Percentiles rank a stretch among this genome's conserved stretches.
phyloP scores from a whole-genome alignment of 1,139 yeast species.

The Yarrowia galli region DNA sequence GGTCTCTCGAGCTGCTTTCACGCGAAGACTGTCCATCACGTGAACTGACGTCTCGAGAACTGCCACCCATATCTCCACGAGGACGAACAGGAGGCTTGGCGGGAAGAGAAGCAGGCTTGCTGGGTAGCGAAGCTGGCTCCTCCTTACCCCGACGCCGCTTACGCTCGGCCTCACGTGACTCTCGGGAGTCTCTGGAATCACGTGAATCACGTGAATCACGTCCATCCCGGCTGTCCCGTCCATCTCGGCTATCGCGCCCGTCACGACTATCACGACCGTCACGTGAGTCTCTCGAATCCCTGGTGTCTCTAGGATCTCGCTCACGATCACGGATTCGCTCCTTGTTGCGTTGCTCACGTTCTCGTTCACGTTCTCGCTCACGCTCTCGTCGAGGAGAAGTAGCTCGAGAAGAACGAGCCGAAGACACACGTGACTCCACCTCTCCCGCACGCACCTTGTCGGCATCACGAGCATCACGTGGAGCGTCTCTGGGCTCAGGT shows the following conservation, averaged over 20 bases:
- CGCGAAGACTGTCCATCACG: neutral
- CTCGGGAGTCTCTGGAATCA: slow-evolving; percentile 4
- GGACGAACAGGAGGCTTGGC: slow-evolving; percentile 9
- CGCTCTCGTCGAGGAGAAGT: slow-evolving; percentile 27
- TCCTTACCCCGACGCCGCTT: slow-evolving; percentile 7
- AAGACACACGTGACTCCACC: slow-evolving; percentile 5
- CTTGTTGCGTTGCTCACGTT: slow-evolving; percentile 27
- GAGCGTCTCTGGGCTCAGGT: neutral
- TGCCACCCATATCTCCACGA: neutral
- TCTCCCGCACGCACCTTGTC: slow-evolving; percentile 30
- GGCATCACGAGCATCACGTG: neutral
- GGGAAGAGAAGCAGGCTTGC: slow-evolving; percentile 2
- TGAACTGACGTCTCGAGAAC: neutral
- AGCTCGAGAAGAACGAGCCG: slow-evolving; percentile 32
- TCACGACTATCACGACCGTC: neutral
- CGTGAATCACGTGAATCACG: slow-evolving; percentile 39
- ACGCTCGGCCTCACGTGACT: neutral
- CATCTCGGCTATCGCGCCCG: neutral
- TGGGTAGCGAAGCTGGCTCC: slow-evolving; percentile 1
- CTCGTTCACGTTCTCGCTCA: slow-evolving; percentile 15
- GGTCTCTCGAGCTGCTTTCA: neutral
- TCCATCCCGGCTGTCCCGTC: slow-evolving; percentile 9
- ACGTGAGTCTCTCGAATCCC: slow-evolving; percentile 26
- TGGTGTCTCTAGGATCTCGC: neutral
- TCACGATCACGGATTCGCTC: slow-evolving; percentile 9